Percentiles rank a stretch among this genome's conserved stretches.
phyloP scores from a whole-genome alignment of 176 grass and related monocot genomes.

The Oryza officinalis region DNA sequence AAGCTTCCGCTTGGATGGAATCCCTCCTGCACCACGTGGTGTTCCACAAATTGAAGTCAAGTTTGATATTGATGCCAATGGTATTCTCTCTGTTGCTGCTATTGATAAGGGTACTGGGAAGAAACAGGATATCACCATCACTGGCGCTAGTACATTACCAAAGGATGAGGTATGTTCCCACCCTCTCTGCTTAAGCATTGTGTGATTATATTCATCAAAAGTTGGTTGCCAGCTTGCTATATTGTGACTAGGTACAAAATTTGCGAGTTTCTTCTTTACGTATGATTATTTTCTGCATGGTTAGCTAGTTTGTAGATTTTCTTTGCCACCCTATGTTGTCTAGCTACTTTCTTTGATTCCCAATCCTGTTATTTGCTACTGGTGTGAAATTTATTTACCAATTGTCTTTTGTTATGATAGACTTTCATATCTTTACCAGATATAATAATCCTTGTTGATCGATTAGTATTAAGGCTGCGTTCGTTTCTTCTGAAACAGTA shows the following conservation, averaged over 20 bases:
- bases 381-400: neutral
- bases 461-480: too few species aligned
- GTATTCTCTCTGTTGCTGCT: slow-evolving; percentile 94
- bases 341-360: neutral
- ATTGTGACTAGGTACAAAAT: neutral
- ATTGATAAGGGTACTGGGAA: slow-evolving; percentile 97
- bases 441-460: neutral
- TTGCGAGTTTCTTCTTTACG: neutral
- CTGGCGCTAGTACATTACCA: slow-evolving; percentile 93
- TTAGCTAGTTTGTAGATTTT: neutral
- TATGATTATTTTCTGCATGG: neutral
- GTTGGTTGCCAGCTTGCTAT: neutral
- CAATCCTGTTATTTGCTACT: neutral
- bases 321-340: neutral
- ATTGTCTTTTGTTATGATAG: neutral
- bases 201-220: neutral
- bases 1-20: slow-evolving; percentile 94
- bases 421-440: neutral
- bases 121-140: slow-evolving; percentile 99
- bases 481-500: too few species aligned
- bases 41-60: slow-evolving; percentile 99
- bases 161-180: slow-evolving; percentile 76
- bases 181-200: neutral
- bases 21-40: slow-evolving; percentile 89
- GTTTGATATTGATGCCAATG: slow-evolving; percentile 99